phyloP scores from a whole-genome alignment of 805 yeast genomes.

The Ogataea naganishii region DNA sequence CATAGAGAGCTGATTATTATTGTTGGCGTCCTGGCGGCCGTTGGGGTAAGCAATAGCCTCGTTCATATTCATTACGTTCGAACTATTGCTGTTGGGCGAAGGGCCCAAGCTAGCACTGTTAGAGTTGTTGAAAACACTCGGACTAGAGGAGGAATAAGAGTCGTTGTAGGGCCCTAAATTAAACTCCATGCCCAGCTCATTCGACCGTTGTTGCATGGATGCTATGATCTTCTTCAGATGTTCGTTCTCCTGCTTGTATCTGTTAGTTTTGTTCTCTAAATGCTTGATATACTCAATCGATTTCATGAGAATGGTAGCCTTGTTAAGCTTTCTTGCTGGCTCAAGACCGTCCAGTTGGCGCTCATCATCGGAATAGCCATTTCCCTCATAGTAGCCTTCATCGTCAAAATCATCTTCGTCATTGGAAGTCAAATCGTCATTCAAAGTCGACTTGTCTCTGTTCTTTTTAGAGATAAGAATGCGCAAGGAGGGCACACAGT shows the following conservation, averaged over 20 bases:
- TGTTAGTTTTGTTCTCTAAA: conserved; percentile 52
- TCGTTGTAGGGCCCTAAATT: conserved; percentile 4
- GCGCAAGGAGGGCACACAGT: conserved; percentile 73
- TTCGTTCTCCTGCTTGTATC: conserved; percentile 39
- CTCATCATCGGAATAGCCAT: conserved; percentile 47
- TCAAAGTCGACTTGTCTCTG: too few relatives aligned
- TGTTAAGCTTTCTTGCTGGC: conserved; percentile 70
- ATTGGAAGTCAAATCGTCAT: conserved; percentile 19
- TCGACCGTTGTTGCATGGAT: conserved; percentile 9
- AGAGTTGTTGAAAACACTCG: conserved; percentile 2
- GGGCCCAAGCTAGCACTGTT: conserved; percentile 5
- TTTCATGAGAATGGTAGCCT: conserved; percentile 67
- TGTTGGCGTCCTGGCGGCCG: conserved; percentile 2
- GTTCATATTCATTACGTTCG: conserved; percentile 4
- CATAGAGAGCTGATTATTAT: conserved; percentile 13
- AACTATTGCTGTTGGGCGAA: conserved; percentile 7
- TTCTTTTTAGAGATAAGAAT: too few relatives aligned
- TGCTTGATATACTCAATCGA: conserved; percentile 75
- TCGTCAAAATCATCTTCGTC: conserved; percentile 30
- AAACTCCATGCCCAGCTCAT: conserved; percentile 10
- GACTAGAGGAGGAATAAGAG: background rate
- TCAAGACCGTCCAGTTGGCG: conserved; percentile 59
- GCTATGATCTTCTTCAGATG: conserved; percentile 21
- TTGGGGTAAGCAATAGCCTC: conserved; percentile 6
- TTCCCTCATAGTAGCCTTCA: conserved; percentile 39